Percentiles rank a stretch among this genome's conserved stretches.
phyloP scores from a whole-genome alignment of 1,284 basidiomycete genomes.

The Tylopilus sp. region DNA sequence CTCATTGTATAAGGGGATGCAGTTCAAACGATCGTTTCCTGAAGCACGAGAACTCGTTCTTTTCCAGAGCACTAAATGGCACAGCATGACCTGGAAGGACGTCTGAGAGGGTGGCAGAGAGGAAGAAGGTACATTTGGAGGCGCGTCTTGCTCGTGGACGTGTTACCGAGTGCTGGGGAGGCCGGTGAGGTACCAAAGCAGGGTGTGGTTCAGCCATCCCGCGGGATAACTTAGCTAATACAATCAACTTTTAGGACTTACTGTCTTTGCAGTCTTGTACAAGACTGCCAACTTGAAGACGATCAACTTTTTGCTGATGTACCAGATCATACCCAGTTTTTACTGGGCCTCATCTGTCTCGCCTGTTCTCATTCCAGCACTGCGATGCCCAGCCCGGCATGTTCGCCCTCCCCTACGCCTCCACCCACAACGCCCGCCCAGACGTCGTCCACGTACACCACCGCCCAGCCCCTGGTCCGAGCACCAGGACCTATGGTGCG shows the following conservation, averaged over 20 bases:
- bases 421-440: conserved; percentile 39
- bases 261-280: too few species aligned
- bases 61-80: conserved; percentile 22
- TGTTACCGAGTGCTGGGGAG: background rate
- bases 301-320: too few species aligned
- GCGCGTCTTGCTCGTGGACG: background rate
- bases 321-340: too few species aligned
- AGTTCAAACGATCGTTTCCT: conserved; percentile 17
- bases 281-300: too few species aligned
- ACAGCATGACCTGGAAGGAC: background rate
- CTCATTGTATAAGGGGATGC: conserved; percentile 21
- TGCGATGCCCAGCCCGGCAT: conserved; percentile 51
- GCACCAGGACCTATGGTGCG: conserved; percentile 40
- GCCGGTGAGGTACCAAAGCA: background rate
- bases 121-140: background rate
- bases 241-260: too few species aligned
- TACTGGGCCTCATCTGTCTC: too few species aligned
- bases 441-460: conserved; percentile 33
- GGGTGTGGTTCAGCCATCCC: too few species aligned
- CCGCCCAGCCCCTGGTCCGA: conserved; percentile 36
- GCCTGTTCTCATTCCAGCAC: background rate
- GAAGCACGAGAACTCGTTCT: conserved; percentile 22
- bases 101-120: background rate
- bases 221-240: too few species aligned
- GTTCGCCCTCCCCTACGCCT: conserved; percentile 45